Base-by-base conservation (phyloP, 208 protist genomes). In the Leptomonas pyrrhocoris region DNA sequence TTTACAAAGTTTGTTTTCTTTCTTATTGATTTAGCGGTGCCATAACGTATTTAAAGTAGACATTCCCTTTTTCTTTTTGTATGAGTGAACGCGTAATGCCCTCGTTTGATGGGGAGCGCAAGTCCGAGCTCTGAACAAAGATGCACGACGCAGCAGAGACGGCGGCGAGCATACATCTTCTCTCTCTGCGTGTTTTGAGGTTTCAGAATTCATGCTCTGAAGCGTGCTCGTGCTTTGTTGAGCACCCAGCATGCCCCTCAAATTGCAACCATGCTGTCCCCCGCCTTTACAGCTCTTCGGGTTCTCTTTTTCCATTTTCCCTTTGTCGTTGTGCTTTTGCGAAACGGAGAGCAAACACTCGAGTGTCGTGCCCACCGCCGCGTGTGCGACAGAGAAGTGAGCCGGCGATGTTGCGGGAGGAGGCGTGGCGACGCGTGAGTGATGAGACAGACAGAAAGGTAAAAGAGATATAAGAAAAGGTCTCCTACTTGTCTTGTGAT, bases 11-110 rank as follows among this genome's bases (percentile, higher is more conserved):
- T 56, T 56, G 30, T 46, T 56, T 28, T 56, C 31, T n/a, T 55
- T 31, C 21, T 61, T 36, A 19, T 46, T 54, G 48, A 58, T 67
- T 55, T 61, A 45, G 31, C 12, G 48, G 40, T 51, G 64, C 25
- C 48, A 16, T 38, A 60, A 38, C 21, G 38, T 46, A 40, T 27
- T 23, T 30, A 21, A 50, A 59, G 50, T 55, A 69, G 64, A 21
- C 38, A 15, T 19, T 50, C 11, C 40, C 54, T 49, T 58, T 40
- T 67, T 49, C 45, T 67, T 64, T n/a, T 56, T n/a, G 57, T 65
- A 23, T 25, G 23, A 34, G 54, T 45, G 54, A 46, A 34, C 27
- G 54, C 40, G 19, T 46, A 34, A 25, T 46, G 34, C 38, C 21
- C 12, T 13, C n/a, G 56, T 30, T 23, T 28, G 38, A 25, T 34